These are phyloP conservation scores for Penicillium crystallinum DNA, from an alignment of 495 filamentous ascomycete genomes.

Conservation along the genomic window DNA sequence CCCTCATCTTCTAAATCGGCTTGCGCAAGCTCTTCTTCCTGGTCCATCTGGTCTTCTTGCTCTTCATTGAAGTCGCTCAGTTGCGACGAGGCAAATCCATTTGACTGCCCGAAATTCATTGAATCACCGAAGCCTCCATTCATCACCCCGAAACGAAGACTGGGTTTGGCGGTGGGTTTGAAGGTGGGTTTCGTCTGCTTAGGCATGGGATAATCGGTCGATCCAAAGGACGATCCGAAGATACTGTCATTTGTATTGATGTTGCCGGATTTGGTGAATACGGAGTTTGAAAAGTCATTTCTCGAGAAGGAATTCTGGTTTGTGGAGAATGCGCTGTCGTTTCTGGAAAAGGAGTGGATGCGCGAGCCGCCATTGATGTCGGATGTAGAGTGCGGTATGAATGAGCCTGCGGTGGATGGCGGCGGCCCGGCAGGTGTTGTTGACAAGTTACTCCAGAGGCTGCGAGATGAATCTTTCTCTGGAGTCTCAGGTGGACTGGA, in stretches of 20 bases:
- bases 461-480: conserved; percentile 37
- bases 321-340: conserved; percentile 19
- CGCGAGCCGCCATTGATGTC: conserved; percentile 64
- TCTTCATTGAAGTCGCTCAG: conserved; percentile 33
- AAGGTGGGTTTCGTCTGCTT: conserved; percentile 27
- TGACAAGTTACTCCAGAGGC: conserved; percentile 51
- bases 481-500: conserved; percentile 39
- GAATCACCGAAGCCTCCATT: conserved; percentile 42
- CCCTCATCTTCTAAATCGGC: conserved; percentile 22
- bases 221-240: conserved; percentile 40
- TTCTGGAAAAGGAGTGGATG: conserved; percentile 24
- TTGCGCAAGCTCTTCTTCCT: conserved; percentile 20
- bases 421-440: conserved; percentile 76
- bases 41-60: conserved; percentile 29
- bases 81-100: conserved; percentile 28
- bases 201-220: conserved; percentile 30
- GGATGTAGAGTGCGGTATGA: conserved; percentile 67
- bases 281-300: conserved; percentile 23
- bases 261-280: conserved; percentile 38
- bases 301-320: background rate
- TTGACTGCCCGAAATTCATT: conserved; percentile 23
- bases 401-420: conserved; percentile 61
- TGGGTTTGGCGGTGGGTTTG: conserved; percentile 23
- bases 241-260: conserved; percentile 41
- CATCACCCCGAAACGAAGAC: conserved; percentile 33